Evolutionary conservation across 768 basidiomycete genomes (phyloP), one percentile per base, ranked within the genome.

Genomic region (Pisolithus sp.): DNA sequence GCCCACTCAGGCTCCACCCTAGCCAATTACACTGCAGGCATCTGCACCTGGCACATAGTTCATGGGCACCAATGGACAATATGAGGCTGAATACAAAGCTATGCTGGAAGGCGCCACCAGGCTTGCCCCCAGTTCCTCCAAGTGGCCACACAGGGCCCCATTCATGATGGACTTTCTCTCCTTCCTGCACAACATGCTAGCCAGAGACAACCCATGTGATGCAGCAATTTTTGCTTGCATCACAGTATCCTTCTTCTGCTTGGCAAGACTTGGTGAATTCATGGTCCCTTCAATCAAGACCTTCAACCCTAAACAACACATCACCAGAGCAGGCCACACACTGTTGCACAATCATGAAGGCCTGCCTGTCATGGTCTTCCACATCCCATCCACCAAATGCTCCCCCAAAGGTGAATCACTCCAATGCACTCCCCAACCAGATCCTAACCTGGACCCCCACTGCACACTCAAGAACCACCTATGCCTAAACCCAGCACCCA

Each of bases 21-120:
- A 0, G 38, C 48, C 0, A 76, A 76, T 60, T 76, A 74, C 49
- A 21, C 76, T 0, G 57, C 56, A 7, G 73, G 70, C 0, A 41
- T 80, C 0, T 57, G 68, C 2, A 74, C 77, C 4, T 80, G 77
- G 77, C 76, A 80, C 55, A 61, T 40, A 20, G 17, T 40, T 7
- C 39, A 40, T 6, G 15, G 39, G 0, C 57, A 69, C 1, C 74
- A 77, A 4, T 80, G 77, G 77, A 76, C 78, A 53, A 60, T 71
- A 39, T 13, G 42, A 3, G 17, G 44, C 0, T 52, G 58, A 28
- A 8, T 26, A 59, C 3, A 57, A 67, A 2, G 43, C 55, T 1
- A 37, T 62, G 2, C 26, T 67, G 0, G 15, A 49, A 3, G 62
- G 52, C 0, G 61, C 60, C 0, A 18, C 17, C 0, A 9, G 28